phyloP scores from a whole-genome alignment of 345 rosid genomes.

The Lepidium didymum region DNA sequence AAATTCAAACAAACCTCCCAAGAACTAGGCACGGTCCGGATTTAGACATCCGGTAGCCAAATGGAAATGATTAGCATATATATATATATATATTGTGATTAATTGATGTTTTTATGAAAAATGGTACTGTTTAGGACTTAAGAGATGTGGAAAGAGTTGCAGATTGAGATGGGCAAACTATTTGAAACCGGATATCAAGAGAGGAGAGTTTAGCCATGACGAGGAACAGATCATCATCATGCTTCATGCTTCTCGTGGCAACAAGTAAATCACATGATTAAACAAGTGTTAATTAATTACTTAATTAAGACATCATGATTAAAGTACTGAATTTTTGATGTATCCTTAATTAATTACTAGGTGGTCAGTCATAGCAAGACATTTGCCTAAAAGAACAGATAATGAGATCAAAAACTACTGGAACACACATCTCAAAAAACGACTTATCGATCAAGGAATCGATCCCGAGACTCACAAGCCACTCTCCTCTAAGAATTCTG shows the following conservation, averaged over 20 bases:
- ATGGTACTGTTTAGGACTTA: slow-evolving; percentile 28
- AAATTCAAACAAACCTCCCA: no score
- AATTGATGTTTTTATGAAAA: neutral
- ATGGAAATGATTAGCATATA: no score
- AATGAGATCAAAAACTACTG: slow-evolving; percentile 66
- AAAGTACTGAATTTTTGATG: neutral
- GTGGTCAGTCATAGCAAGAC: slow-evolving; percentile 64
- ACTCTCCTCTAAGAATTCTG: slow-evolving; percentile 6
- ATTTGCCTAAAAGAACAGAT: slow-evolving; percentile 57
- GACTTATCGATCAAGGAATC: slow-evolving; percentile 54
- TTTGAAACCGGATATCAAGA: slow-evolving; percentile 36
- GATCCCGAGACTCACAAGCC: slow-evolving; percentile 77
- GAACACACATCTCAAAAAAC: slow-evolving; percentile 64
- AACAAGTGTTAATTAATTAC: neutral
- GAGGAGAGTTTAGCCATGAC: slow-evolving; percentile 36
- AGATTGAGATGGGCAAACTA: slow-evolving; percentile 42
- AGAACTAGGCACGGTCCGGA: no score
- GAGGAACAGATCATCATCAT: slow-evolving; percentile 37
- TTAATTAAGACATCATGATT: neutral
- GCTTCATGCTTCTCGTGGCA: slow-evolving; percentile 39
- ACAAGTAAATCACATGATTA: slow-evolving; percentile 24
- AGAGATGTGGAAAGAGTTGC: slow-evolving; percentile 46
- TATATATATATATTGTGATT: neutral
- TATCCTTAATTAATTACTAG: slow-evolving; percentile 18
- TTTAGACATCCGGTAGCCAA: no score